Conservation (phyloP, 129 eudicot genomes). For the Dittrichia graveolens region DNA sequence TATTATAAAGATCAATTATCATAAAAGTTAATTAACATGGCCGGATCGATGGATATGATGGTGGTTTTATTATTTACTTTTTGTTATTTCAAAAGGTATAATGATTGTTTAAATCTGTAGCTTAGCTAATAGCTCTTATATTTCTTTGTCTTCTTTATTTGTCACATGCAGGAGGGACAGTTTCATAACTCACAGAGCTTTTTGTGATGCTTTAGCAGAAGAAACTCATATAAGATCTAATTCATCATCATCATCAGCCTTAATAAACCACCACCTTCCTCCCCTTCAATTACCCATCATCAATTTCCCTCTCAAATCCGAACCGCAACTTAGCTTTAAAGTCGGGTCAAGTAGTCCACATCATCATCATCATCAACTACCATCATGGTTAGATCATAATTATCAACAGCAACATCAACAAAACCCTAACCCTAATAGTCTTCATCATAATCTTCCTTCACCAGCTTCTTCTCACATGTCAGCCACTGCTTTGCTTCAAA, state of each 20-base stretch:
- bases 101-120: conserved; percentile 27
- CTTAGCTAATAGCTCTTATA: not conserved
- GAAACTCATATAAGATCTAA: conserved; percentile 55
- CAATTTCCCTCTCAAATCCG: conserved; percentile 49
- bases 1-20: no score
- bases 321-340: conserved; percentile 42
- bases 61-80: not conserved
- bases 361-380: conserved; percentile 34
- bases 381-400: conserved; percentile 38
- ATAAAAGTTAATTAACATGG: not conserved
- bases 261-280: conserved; percentile 28
- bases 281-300: conserved; percentile 35
- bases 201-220: conserved; percentile 75
- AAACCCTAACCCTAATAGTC: conserved; percentile 32
- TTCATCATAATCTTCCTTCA: conserved; percentile 27
- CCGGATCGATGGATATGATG: no score
- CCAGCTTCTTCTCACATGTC: conserved; percentile 54
- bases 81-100: conserved; percentile 20
- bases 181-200: conserved; percentile 79
- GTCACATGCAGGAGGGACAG: conserved; percentile 67
- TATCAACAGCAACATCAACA: conserved; percentile 23
- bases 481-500: conserved; percentile 75
- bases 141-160: conserved; percentile 24
- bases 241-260: conserved; percentile 27
- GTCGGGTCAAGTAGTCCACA: conserved; percentile 37